Conservation (phyloP, 2,329 filamentous ascomycete species). For the Sporothrix curviconia region DNA sequence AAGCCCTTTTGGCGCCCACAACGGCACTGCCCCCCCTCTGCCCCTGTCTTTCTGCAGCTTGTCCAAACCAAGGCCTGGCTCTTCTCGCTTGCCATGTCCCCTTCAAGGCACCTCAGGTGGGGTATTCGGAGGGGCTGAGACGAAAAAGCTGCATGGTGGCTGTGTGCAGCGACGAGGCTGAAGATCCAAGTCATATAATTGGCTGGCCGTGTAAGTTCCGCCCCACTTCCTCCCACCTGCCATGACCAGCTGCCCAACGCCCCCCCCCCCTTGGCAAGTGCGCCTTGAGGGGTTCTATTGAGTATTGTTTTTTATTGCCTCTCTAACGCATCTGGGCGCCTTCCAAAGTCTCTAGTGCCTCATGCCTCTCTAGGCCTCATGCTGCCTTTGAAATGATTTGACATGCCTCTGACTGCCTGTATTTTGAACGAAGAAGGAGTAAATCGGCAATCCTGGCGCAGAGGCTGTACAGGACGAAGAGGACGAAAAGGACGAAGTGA, state of each 20-base stretch:
- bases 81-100: not conserved
- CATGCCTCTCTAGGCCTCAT: no score
- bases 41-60: not conserved
- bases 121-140: constrained; percentile 8
- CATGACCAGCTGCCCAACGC: no score
- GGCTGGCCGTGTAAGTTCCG: not conserved
- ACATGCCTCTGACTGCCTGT: no score
- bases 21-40: no score
- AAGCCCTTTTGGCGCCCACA: no score
- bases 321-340: no score
- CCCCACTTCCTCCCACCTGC: not conserved
- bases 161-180: constrained; percentile 10
- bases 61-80: not conserved
- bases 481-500: no score
- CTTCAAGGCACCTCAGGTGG: not conserved
- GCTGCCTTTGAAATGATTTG: no score
- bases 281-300: not conserved
- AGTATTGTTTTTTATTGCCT: not conserved
- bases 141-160: constrained; percentile 7
- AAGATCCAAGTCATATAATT: not conserved
- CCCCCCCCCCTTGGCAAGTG: not conserved
- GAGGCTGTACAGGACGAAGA: not conserved
- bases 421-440: no score
- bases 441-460: no score
- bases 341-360: no score